A percentile compares a stretch with the other conserved stretches of the same genome.
phyloP scores from a whole-genome alignment of 2,329 filamentous ascomycete genomes.

The Spiromastix sp. region DNA sequence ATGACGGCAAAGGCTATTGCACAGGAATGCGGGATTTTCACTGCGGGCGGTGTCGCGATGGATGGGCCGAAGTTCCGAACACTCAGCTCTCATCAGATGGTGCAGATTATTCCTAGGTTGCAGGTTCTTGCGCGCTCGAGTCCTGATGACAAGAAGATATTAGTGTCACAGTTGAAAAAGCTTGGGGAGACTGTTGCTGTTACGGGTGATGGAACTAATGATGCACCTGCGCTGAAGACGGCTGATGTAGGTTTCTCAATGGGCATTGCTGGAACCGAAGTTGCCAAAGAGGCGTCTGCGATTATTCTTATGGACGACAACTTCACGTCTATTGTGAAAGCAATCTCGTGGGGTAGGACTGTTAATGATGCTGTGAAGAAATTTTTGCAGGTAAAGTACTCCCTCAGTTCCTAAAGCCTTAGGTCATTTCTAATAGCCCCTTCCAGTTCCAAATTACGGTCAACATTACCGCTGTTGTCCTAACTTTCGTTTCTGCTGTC shows the following conservation, averaged over 20 bases:
- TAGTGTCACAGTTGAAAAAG: slow-evolving; percentile 50
- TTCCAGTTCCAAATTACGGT: slow-evolving; percentile 58
- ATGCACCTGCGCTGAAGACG: slow-evolving; percentile 54
- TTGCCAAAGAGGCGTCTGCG: slow-evolving; percentile 57
- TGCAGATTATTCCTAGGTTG: slow-evolving; percentile 46
- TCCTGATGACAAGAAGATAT: slow-evolving; percentile 56
- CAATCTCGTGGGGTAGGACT: slow-evolving; percentile 56
- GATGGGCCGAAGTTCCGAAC: slow-evolving; percentile 58
- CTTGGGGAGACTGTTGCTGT: slow-evolving; percentile 53
- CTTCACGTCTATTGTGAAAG: slow-evolving; percentile 54
- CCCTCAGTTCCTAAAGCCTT: neutral
- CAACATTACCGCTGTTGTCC: slow-evolving; percentile 83
- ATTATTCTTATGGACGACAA: slow-evolving; percentile 60
- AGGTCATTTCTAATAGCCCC: neutral
- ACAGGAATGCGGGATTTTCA: slow-evolving; percentile 59
- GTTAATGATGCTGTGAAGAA: slow-evolving; percentile 60
- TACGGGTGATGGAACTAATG: slow-evolving; percentile 58
- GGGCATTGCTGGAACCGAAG: slow-evolving; percentile 57
- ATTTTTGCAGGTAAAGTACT: slow-evolving; percentile 36
- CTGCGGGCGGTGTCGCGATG: slow-evolving; percentile 51
- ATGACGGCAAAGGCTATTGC: slow-evolving; percentile 65
- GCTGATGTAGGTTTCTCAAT: slow-evolving; percentile 60
- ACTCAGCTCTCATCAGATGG: slow-evolving; percentile 49
- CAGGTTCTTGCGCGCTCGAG: slow-evolving; percentile 57
- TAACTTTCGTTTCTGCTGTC: slow-evolving; percentile 86